Percentiles rank a stretch among this genome's conserved stretches.
Conservation (phyloP, 441 rosid genomes). For the Manihot esculenta region DNA sequence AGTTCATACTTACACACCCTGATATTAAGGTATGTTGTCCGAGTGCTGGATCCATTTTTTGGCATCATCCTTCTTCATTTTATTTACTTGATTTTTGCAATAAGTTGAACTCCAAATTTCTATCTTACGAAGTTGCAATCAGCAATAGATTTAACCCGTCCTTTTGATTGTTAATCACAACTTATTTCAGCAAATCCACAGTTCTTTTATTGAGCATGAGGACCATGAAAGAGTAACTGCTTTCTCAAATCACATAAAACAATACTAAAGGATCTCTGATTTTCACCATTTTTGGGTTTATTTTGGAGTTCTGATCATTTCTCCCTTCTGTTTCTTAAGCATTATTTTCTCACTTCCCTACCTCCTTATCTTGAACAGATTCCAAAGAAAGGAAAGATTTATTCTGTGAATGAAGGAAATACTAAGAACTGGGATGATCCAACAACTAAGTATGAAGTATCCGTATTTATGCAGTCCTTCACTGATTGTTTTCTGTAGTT, state of each 20-base stretch:
- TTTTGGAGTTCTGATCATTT: no score
- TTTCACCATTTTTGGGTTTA: constrained; percentile 1
- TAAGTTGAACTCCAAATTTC: no score
- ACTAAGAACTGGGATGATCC: constrained; percentile 96
- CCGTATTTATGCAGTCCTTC: not conserved
- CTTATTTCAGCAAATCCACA: not conserved
- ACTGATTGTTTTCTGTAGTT: constrained; percentile 8
- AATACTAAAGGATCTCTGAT: not conserved
- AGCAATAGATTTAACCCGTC: no score
- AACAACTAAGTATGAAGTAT: constrained; percentile 67
- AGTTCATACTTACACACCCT: constrained; percentile 93
- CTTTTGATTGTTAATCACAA: no score
- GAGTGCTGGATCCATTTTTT: not conserved
- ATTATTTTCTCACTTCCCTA: not conserved
- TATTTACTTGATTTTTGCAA: no score
- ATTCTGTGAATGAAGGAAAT: constrained; percentile 98
- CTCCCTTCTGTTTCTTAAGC: no score
- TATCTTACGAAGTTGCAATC: no score
- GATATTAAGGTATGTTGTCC: constrained; percentile 62
- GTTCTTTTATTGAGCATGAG: not conserved
- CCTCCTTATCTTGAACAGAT: constrained; percentile 41
- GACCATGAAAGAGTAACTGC: not conserved
- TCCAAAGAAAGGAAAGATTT: constrained; percentile 89
- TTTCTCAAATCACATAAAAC: not conserved
- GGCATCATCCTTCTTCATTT: not conserved